Conservation (phyloP, 352 stramenopile species). For the Phytophthora tubulina region DNA sequence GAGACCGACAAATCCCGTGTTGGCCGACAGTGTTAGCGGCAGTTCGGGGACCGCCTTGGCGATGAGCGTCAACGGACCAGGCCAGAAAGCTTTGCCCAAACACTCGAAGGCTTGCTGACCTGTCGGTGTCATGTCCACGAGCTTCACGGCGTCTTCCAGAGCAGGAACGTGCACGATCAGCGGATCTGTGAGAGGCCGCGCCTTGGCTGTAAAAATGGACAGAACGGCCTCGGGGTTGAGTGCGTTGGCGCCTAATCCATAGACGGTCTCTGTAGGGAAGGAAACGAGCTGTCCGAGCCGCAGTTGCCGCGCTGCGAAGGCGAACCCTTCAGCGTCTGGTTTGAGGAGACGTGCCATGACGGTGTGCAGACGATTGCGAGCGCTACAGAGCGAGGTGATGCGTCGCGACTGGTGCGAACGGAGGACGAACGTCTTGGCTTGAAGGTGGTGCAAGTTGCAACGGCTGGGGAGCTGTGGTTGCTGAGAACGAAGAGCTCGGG, state of each 20-base stretch:
- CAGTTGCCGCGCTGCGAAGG: slow-evolving; percentile 70
- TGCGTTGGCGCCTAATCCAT: slow-evolving; percentile 98
- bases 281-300: slow-evolving; percentile 85
- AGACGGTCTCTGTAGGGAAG: slow-evolving; percentile 99
- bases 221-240: slow-evolving; percentile 93
- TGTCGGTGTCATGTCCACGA: slow-evolving; percentile 88
- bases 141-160: slow-evolving; percentile 83
- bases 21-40: slow-evolving; percentile 88
- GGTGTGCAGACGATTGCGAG: slow-evolving; percentile 9
- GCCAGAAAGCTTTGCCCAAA: slow-evolving; percentile 95
- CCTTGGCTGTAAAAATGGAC: slow-evolving; percentile 97
- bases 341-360: slow-evolving; percentile 61
- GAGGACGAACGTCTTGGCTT: slow-evolving; percentile 26
- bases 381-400: slow-evolving; percentile 21
- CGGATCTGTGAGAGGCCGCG: slow-evolving; percentile 96
- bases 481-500: slow-evolving; percentile 8
- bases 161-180: slow-evolving; percentile 98
- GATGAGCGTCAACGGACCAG: slow-evolving; percentile 98
- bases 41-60: slow-evolving; percentile 89
- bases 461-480: neutral
- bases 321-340: slow-evolving; percentile 57
- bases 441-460: slow-evolving; percentile 16
- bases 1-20: slow-evolving; percentile 98
- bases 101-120: slow-evolving; percentile 80
- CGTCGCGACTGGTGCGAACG: slow-evolving; percentile 19